Conservation (phyloP, 352 stramenopile species). For the Pythium dissimile region DNA sequence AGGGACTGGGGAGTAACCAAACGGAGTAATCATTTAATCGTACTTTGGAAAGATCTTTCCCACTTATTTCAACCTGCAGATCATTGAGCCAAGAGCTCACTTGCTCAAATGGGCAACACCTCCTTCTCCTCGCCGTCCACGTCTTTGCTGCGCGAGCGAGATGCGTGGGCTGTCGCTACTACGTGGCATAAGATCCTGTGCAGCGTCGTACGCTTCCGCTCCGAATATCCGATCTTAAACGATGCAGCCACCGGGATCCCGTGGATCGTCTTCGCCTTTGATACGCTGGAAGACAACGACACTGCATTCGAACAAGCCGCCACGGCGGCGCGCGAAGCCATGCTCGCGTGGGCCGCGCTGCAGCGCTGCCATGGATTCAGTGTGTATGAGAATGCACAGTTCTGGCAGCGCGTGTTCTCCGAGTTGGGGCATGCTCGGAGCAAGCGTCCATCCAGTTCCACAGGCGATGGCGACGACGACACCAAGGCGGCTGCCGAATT, state of each 20-base stretch:
- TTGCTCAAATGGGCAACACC: no score
- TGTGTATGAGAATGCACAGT: background rate
- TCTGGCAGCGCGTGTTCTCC: conserved; percentile 13
- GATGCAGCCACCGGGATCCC: background rate
- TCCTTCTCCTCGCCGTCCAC: background rate
- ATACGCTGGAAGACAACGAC: background rate
- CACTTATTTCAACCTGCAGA: no score
- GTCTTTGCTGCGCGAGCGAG: background rate
- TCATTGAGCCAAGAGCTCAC: background rate
- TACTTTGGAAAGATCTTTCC: background rate
- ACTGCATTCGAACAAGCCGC: background rate
- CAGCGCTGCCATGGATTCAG: background rate
- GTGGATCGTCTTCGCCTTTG: background rate
- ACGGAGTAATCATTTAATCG: no score
- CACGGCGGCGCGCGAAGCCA: background rate
- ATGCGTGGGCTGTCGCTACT: conserved; percentile 5
- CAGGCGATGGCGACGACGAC: no score
- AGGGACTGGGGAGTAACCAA: no score
- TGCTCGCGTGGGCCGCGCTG: conserved; percentile 7
- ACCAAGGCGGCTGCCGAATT: no score
- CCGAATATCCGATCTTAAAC: background rate
- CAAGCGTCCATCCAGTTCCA: no score
- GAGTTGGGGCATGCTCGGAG: no score
- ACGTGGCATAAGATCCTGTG: background rate
- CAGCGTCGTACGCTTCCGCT: background rate